phyloP scores from a whole-genome alignment of 1,139 yeast genomes.

The Geotrichum phurueaensis region DNA sequence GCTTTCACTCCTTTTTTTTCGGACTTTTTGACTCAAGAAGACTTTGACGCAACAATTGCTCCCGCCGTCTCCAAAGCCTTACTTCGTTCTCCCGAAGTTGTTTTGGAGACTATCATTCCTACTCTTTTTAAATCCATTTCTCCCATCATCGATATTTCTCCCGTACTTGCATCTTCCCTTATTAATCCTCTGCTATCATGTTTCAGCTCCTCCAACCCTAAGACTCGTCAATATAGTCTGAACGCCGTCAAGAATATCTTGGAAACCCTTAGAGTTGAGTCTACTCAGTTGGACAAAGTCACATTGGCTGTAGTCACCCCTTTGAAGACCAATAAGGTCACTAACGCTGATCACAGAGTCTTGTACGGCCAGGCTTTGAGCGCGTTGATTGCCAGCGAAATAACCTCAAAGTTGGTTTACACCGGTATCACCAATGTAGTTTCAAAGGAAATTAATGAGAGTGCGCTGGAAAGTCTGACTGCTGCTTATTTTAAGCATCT shows the following conservation, averaged over 20 bases:
- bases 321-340: conserved; percentile 39
- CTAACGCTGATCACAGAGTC: conserved; percentile 64
- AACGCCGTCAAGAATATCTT: conserved; percentile 36
- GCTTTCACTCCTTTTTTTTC: conserved; percentile 41
- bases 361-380: conserved; percentile 42
- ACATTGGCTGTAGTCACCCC: conserved; percentile 52
- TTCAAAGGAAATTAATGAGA: conserved; percentile 71
- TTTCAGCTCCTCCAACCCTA: conserved; percentile 65
- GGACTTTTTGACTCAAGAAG: conserved; percentile 42
- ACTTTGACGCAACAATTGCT: conserved; percentile 42
- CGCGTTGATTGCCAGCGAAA: conserved; percentile 23
- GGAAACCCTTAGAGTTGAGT: conserved; percentile 22
- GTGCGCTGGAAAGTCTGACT: conserved; percentile 48
- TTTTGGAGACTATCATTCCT: conserved; percentile 51
- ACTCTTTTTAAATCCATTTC: conserved; percentile 42
- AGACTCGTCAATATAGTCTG: conserved; percentile 51
- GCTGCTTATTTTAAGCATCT: conserved; percentile 46
- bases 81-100: conserved; percentile 73
- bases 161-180: conserved; percentile 45
- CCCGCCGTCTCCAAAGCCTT: conserved; percentile 71
- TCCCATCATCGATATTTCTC: conserved; percentile 37
- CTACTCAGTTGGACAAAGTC: conserved; percentile 32
- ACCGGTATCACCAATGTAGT: conserved; percentile 47
- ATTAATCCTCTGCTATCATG: conserved; percentile 56
- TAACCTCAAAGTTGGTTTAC: conserved; percentile 39